Evolutionary conservation across 73 alveolate species (phyloP).

Genomic region (Paramecium bursaria): DNA sequence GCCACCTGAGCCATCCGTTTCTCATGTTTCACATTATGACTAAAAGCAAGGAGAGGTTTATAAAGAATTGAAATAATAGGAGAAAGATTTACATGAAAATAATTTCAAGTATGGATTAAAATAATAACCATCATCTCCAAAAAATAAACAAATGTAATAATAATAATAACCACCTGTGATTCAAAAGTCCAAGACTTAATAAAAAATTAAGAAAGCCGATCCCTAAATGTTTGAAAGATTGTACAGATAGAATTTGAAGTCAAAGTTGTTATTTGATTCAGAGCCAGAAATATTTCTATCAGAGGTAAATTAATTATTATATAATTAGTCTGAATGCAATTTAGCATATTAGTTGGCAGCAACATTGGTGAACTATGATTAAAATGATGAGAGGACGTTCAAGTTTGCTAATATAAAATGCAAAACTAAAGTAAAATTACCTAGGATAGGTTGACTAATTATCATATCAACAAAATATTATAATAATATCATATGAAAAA

Average conservation of each 20-base stretch:
- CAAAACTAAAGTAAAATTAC: constrained; percentile 36
- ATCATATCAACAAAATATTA: no score
- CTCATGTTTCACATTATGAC: constrained; percentile 29
- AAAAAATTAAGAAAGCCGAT: constrained; percentile 18
- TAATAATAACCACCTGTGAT: background rate
- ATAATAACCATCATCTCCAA: background rate
- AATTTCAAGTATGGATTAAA: constrained; percentile 40
- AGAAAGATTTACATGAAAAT: constrained; percentile 39
- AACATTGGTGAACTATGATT: constrained; percentile 63
- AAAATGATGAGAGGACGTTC: constrained; percentile 58
- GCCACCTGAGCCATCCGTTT: background rate
- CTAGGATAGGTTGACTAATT: no score
- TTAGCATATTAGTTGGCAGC: constrained; percentile 69
- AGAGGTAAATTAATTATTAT: background rate
- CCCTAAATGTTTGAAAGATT: constrained; percentile 23
- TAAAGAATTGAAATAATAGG: constrained; percentile 42
- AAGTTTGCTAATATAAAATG: constrained; percentile 55
- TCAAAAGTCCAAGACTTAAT: background rate
- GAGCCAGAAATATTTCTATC: constrained; percentile 48
- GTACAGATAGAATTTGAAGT: constrained; percentile 1
- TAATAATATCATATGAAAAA: no score
- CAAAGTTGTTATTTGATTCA: constrained; percentile 10
- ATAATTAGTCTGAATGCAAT: constrained; percentile 47
- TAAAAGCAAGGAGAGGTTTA: constrained; percentile 10
- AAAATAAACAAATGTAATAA: background rate